These are phyloP conservation scores for Ceriops decandra DNA, from an alignment of 345 rosid species.

Conservation along the genomic window DNA sequence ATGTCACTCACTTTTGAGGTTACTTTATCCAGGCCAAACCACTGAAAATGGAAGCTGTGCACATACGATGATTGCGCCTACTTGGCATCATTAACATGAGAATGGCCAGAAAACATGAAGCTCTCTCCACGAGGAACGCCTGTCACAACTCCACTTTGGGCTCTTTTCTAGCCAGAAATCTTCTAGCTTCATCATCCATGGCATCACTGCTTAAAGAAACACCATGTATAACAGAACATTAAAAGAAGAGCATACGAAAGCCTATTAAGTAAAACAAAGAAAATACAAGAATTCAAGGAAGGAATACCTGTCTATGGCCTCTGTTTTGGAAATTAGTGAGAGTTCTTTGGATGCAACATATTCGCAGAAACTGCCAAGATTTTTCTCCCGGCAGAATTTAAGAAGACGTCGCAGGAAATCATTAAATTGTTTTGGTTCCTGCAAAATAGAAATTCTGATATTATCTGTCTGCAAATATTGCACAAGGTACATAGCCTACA, in stretches of 20 bases:
- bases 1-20: too few species aligned
- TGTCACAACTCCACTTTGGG: conserved; percentile 8
- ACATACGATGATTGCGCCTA: too few species aligned
- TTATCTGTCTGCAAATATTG: neutral
- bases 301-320: conserved; percentile 79
- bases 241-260: neutral
- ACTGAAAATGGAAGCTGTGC: too few species aligned
- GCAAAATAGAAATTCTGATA: conserved; percentile 19
- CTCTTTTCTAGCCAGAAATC: conserved; percentile 28
- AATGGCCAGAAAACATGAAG: neutral
- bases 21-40: too few species aligned
- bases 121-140: neutral
- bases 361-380: conserved; percentile 36
- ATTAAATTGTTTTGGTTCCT: conserved; percentile 85
- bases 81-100: too few species aligned
- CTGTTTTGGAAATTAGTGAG: conserved; percentile 66
- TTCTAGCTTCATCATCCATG: conserved; percentile 53
- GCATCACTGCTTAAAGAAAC: conserved; percentile 49
- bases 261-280: neutral
- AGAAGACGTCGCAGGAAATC: conserved; percentile 46
- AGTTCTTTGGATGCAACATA: conserved; percentile 46
- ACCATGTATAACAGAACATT: conserved; percentile 6
- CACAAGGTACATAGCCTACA: neutral
- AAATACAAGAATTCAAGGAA: neutral
- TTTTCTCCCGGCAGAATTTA: conserved; percentile 38